A percentile compares a stretch with the other conserved stretches of the same genome.
Conservation (phyloP, 108 stramenopile species). For the Epithemia pelagica region DNA sequence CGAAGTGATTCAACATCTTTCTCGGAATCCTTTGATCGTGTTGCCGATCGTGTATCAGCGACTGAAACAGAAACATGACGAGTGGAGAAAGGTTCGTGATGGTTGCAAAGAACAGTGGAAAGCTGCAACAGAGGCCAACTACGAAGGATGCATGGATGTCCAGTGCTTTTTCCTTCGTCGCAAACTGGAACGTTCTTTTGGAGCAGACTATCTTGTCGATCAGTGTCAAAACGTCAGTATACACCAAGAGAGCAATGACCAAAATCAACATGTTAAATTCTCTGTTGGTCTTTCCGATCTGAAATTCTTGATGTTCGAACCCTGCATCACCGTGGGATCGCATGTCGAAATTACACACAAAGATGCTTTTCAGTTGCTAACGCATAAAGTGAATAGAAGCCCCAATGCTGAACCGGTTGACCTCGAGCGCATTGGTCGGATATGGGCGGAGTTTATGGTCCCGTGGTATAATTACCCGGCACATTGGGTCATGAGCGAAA, state of each 20-base stretch:
- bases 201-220: conserved; percentile 44
- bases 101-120: conserved; percentile 64
- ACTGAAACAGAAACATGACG: conserved; percentile 92
- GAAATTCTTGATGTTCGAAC: conserved; percentile 51
- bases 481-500: conserved; percentile 40
- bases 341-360: conserved; percentile 37
- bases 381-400: conserved; percentile 17
- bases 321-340: conserved; percentile 42
- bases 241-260: conserved; percentile 40
- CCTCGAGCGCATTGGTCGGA: conserved; percentile 40
- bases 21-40: conserved; percentile 86
- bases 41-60: conserved; percentile 92
- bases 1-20: conserved; percentile 90
- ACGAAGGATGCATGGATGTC: conserved; percentile 59
- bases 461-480: conserved; percentile 67
- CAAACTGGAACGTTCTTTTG: conserved; percentile 56
- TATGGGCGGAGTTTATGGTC: conserved; percentile 72
- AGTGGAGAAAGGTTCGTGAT: conserved; percentile 81
- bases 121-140: conserved; percentile 42
- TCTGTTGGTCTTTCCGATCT: conserved; percentile 34
- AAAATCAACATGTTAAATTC: conserved; percentile 30
- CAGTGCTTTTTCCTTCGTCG: conserved; percentile 40
- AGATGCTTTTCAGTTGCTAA: conserved; percentile 41
- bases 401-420: conserved; percentile 9
- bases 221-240: conserved; percentile 56